Conservation (phyloP, 352 stramenopile species). For the Phytophthora citrophthora region DNA sequence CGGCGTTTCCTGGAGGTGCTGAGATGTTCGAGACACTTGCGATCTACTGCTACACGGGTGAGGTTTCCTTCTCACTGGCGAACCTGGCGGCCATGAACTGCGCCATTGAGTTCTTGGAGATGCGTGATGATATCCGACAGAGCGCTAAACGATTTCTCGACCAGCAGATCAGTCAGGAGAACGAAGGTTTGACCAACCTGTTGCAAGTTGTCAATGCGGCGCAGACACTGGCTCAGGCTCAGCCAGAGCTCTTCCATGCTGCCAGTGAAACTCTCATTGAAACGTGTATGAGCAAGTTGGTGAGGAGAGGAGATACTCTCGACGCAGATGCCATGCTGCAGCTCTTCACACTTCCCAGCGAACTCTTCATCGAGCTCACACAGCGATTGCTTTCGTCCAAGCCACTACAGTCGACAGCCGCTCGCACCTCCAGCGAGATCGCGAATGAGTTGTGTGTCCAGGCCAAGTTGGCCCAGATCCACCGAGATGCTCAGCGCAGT, state of each 20-base stretch:
- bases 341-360: conserved; percentile 44
- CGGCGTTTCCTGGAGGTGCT: conserved; percentile 57
- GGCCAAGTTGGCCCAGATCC: conserved; percentile 52
- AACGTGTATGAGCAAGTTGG: conserved; percentile 34
- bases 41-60: conserved; percentile 73
- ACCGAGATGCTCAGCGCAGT: conserved; percentile 30
- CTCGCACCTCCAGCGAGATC: conserved; percentile 17
- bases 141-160: conserved; percentile 40
- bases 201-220: conserved; percentile 26
- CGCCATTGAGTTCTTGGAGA: conserved; percentile 52
- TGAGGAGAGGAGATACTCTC: conserved; percentile 10
- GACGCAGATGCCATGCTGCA: conserved; percentile 29
- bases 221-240: conserved; percentile 27
- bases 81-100: conserved; percentile 42
- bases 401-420: not conserved
- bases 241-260: conserved; percentile 29
- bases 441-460: conserved; percentile 42
- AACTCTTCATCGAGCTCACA: conserved; percentile 46
- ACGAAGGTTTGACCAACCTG: conserved; percentile 15
- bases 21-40: conserved; percentile 70
- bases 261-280: conserved; percentile 30
- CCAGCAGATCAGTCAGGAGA: conserved; percentile 17
- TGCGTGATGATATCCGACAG: conserved; percentile 44
- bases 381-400: conserved; percentile 43
- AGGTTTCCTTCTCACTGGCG: conserved; percentile 41